Evolutionary conservation across 2,329 filamentous ascomycete genomes (phyloP).

Genomic region (Neofusicoccum parvum): DNA sequence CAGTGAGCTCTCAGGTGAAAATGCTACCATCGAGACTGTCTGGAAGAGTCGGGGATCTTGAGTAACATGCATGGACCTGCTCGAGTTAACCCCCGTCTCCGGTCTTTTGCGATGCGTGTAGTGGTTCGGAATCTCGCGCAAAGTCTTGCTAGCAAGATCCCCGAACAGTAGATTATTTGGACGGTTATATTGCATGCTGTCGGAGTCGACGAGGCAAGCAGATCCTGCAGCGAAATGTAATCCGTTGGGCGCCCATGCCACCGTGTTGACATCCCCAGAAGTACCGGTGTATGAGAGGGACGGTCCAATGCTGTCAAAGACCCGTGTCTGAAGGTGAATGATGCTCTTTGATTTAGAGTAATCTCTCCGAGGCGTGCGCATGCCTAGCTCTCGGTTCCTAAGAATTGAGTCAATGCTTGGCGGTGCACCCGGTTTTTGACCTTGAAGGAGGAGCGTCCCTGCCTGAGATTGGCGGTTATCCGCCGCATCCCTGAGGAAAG

Average conservation of each 20-base stretch:
- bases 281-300: constrained; percentile 57
- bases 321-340: constrained; percentile 32
- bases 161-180: constrained; percentile 60
- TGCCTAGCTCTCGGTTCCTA: constrained; percentile 38
- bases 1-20: constrained; percentile 47
- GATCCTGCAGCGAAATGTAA: constrained; percentile 59
- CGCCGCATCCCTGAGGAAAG: constrained; percentile 35
- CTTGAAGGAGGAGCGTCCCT: neutral
- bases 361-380: constrained; percentile 33
- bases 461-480: constrained; percentile 26
- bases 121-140: constrained; percentile 60
- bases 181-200: constrained; percentile 63
- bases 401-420: constrained; percentile 22
- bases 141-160: constrained; percentile 40
- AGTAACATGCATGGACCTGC: constrained; percentile 48
- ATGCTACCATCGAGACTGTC: constrained; percentile 58
- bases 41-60: constrained; percentile 58
- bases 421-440: neutral
- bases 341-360: constrained; percentile 23
- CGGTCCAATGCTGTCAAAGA: constrained; percentile 45
- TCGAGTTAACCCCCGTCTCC: constrained; percentile 44
- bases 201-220: constrained; percentile 56
- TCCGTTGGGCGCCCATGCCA: constrained; percentile 60
- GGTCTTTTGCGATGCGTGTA: constrained; percentile 45
- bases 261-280: constrained; percentile 58